These are phyloP conservation scores for Phytophthora crassamura DNA, from an alignment of 352 stramenopile species.

Conservation along the genomic window DNA sequence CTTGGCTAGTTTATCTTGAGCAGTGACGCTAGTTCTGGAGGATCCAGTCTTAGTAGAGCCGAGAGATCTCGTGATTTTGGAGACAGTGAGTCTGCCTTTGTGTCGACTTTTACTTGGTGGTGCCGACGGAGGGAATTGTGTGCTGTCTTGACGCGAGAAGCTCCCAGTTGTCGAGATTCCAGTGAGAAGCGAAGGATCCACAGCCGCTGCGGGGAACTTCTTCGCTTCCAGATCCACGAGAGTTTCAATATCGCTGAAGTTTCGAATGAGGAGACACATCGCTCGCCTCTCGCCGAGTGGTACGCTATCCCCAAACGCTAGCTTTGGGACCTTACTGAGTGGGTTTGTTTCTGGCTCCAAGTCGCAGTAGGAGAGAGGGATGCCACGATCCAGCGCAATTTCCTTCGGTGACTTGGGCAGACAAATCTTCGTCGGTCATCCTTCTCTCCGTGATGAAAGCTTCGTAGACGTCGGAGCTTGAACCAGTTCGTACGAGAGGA, in stretches of 20 bases:
- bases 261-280: too few species aligned
- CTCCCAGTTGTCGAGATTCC: too few species aligned
- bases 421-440: background rate
- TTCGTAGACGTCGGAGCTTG: slow-evolving; percentile 1
- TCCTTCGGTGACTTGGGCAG: slow-evolving; percentile 50
- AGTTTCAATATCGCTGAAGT: too few species aligned
- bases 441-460: background rate
- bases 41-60: slow-evolving; percentile 16
- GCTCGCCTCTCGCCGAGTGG: too few species aligned
- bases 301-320: slow-evolving; percentile 77
- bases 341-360: too few species aligned
- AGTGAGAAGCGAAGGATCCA: too few species aligned
- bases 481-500: slow-evolving; percentile 63
- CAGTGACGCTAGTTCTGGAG: background rate
- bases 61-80: slow-evolving; percentile 5
- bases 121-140: slow-evolving; percentile 7
- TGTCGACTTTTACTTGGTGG: slow-evolving; percentile 23
- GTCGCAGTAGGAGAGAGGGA: too few species aligned
- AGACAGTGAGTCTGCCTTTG: slow-evolving; percentile 3
- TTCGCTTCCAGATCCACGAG: too few species aligned
- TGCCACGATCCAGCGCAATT: slow-evolving; percentile 45
- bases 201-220: too few species aligned
- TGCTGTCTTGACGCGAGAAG: too few species aligned
- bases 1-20: slow-evolving; percentile 17
- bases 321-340: slow-evolving; percentile 63